Conservation (phyloP, 306 rosid genomes). For the Cucurbita ficifolia region DNA sequence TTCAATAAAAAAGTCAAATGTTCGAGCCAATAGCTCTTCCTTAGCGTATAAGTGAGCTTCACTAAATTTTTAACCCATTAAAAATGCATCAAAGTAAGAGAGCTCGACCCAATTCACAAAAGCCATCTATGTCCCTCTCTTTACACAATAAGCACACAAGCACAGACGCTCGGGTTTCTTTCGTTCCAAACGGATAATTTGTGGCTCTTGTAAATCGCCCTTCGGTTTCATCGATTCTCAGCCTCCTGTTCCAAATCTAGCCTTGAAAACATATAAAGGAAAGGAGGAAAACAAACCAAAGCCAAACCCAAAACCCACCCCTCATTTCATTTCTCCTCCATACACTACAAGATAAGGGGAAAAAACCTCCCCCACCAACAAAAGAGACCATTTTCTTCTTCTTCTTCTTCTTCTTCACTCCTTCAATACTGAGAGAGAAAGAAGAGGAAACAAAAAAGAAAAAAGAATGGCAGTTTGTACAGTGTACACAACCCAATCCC, state of each 20-base stretch:
- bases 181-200: slow-evolving; percentile 17
- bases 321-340: slow-evolving; percentile 16
- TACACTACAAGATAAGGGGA: background rate
- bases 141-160: background rate
- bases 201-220: slow-evolving; percentile 24
- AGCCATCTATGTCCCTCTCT: slow-evolving; percentile 5
- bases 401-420: slow-evolving; percentile 15
- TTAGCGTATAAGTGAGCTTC: too few species aligned
- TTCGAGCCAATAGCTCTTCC: too few species aligned
- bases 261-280: background rate
- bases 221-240: slow-evolving; percentile 27
- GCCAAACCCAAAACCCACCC: background rate
- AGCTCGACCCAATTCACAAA: background rate
- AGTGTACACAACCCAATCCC: slow-evolving; percentile 69
- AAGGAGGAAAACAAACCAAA: background rate
- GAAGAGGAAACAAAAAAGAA: too few species aligned
- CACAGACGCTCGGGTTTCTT: slow-evolving; percentile 13
- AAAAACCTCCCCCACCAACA: background rate
- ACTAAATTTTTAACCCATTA: background rate
- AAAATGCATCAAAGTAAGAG: background rate
- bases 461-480: slow-evolving; percentile 42
- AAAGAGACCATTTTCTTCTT: background rate
- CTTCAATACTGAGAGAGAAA: slow-evolving; percentile 11
- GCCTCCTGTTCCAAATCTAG: slow-evolving; percentile 1
- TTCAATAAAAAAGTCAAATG: background rate